A percentile compares a stretch with the other conserved stretches of the same genome.
Evolutionary conservation across 345 rosid genomes (phyloP).

Genomic region (Punica granatum): DNA sequence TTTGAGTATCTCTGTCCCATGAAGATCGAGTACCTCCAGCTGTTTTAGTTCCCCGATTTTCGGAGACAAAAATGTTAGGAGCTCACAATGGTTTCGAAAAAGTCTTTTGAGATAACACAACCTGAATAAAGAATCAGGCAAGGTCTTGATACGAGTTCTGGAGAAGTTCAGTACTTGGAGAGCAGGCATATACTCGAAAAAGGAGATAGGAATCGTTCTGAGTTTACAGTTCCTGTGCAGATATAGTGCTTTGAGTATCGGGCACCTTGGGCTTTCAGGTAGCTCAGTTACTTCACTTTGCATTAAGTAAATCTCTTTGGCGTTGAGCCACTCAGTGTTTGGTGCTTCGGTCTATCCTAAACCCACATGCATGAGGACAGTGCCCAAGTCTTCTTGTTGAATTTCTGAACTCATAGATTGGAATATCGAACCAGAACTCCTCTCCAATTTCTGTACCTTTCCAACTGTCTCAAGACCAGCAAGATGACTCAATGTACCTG

Average conservation of each 20-base stretch:
- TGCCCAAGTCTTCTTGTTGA: no score
- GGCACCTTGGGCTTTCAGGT: slow-evolving; percentile 11
- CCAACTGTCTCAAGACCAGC: neutral
- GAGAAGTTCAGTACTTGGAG: slow-evolving; percentile 20
- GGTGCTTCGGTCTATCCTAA: slow-evolving; percentile 13
- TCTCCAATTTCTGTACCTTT: no score
- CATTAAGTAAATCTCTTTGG: slow-evolving; percentile 10
- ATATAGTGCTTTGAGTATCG: slow-evolving; percentile 1
- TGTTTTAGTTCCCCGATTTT: slow-evolving; percentile 12
- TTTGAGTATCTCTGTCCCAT: slow-evolving; percentile 8
- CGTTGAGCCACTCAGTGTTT: slow-evolving; percentile 13
- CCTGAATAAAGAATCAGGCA: slow-evolving; percentile 17
- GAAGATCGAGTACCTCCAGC: slow-evolving; percentile 21
- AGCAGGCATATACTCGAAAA: slow-evolving; percentile 20
- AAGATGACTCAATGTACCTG: neutral
- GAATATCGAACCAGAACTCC: no score
- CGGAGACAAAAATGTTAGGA: slow-evolving; percentile 13
- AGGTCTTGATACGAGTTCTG: slow-evolving; percentile 16
- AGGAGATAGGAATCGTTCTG: slow-evolving; percentile 13
- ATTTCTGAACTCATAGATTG: no score
- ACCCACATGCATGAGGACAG: no score
- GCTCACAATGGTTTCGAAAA: slow-evolving; percentile 7
- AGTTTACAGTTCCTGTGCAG: slow-evolving; percentile 14
- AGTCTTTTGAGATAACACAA: slow-evolving; percentile 14
- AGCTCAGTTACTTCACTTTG: slow-evolving; percentile 3